A percentile compares a stretch with the other conserved stretches of the same genome.
These are phyloP conservation scores for Metschnikowia baotianmanensis DNA, from an alignment of 805 yeast genomes.

Conservation along the genomic window DNA sequence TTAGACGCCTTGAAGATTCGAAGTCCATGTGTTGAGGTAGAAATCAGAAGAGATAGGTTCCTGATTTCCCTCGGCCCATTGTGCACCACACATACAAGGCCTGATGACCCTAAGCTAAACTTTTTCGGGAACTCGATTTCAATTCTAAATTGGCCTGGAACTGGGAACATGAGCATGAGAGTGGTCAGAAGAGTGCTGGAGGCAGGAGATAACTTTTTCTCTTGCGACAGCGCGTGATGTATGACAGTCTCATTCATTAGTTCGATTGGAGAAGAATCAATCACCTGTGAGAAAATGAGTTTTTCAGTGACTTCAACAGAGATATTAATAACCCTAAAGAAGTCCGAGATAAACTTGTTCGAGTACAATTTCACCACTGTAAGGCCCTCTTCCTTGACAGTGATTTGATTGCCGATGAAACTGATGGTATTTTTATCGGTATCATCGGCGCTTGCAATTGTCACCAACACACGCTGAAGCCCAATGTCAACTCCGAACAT, in stretches of 20 bases:
- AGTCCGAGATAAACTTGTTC: conserved; percentile 4
- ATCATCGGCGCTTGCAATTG: conserved; percentile 21
- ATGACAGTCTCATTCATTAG: conserved; percentile 13
- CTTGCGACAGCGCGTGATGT: conserved; percentile 1
- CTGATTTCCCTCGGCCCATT: conserved; percentile 31
- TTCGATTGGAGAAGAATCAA: background rate
- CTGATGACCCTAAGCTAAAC: conserved; percentile 29
- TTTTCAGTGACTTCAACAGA: conserved; percentile 11
- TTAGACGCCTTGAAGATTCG: conserved; percentile 5
- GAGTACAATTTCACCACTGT: conserved; percentile 11
- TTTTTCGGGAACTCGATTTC: conserved; percentile 25
- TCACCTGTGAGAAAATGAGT: conserved; percentile 4
- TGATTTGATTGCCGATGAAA: conserved; percentile 13
- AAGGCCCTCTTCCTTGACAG: conserved; percentile 5
- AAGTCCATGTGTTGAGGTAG: conserved; percentile 20
- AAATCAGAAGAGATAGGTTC: conserved; percentile 6
- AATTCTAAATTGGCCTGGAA: conserved; percentile 22
- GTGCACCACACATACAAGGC: conserved; percentile 24
- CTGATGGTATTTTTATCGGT: conserved; percentile 4
- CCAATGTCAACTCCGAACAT: conserved; percentile 24
- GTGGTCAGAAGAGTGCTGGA: background rate
- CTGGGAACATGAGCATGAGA: conserved; percentile 4
- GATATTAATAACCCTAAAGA: conserved; percentile 4
- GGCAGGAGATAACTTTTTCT: background rate
- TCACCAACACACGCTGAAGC: conserved; percentile 22